Base-by-base conservation (phyloP, 108 stramenopile genomes). In the Craspedostauros australis region DNA sequence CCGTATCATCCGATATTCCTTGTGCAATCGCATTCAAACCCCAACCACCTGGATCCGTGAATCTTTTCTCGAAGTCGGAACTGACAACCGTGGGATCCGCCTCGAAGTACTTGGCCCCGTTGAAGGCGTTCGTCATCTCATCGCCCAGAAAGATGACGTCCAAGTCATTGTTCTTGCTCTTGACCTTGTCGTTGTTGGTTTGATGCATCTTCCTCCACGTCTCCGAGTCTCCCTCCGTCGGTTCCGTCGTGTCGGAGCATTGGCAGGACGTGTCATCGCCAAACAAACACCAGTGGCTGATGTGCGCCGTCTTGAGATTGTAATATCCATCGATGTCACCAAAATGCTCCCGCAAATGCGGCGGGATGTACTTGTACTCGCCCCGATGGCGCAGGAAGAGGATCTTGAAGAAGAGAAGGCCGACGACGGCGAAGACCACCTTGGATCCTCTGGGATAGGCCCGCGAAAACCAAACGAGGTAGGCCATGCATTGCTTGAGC, bases 131-230 rank as follows among this genome's bases (percentile, higher is more conserved):
- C 4, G 72, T 71, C 39, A 79, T 76, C 5, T 66, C 59, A 57
- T 88, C 86, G 1, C 86, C 86, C 38, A 83, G 49, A 56, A 88
- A 83, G 27, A 83, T 77, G 9, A 88, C 82, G 69, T 88, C 82
- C 38, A 80, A 52, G 38, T 33, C 44, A 23, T 34, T 46, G 22
- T 57, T 38, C 8, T 50, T 70, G 20, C 48, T 60, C 12, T 60
- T 60, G 22, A 59, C 68, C 33, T 53, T 46, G 48, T 69, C 60
- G 41, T 67, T 64, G 49, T 86, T 86, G 21, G 61, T 60, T 31
- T 63, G 39, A 59, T 78, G 72, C 39, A 62, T 51, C 16, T 61
- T 38, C 5, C 20, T 33, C 84, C 84, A 82, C 27, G 70, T 62
- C 2, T 55, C 32, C 6, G 29, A 30, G 15, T 55, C 58, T 34